Evolutionary conservation across 2,329 filamentous ascomycete species (phyloP), one percentile per base, ranked within the genome.

Genomic region (Metarhizium robertsii): DNA sequence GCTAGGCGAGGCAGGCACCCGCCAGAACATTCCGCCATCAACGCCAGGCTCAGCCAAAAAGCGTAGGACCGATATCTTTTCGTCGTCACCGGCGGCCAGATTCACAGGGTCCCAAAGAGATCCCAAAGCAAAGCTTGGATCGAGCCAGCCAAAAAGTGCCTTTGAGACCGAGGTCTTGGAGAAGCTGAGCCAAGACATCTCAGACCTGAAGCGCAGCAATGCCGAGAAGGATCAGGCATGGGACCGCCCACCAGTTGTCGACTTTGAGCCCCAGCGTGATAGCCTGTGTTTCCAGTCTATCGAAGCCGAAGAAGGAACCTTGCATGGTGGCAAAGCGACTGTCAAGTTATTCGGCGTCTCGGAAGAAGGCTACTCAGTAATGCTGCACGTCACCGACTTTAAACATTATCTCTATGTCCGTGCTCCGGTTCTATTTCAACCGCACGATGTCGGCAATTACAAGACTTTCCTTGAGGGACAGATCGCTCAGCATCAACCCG

Each of bases 301-400:
- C 62, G 95, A 99, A 66, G 87, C 85, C 1, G 92, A 97, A 67
- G 92, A 99, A 69, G 92, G 94, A 20, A 88, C 84, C 3, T 71
- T 96, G 2, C 76, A 86, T 67, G 88, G 88, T 51, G 90, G 89
- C 20, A 85, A 73, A 66, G 78, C 89, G 0, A 86, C 90, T 0
- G 83, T 99, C 56, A 95, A 94, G 75, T 79, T 99, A 20, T 99
- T 97, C 72, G 94, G 94, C 64, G 91, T 97, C 4, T 96, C 90
- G 2, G 72, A 83, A 64, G 69, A 77, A 58, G 94, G 94, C 54
- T 87, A 99, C 71, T 99, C 94, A 3, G 90, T 96, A 43, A 82
- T 99, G 70, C 78, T 99, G 13, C 94, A 99, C 69, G 92, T 99
- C 59, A 96, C 89, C 16, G 90, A 91, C 66, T 99, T 99, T 72